Evolutionary conservation across 495 filamentous ascomycete genomes (phyloP), one percentile per base, ranked within the genome.

Genomic region (Cenococcum geophilum): DNA sequence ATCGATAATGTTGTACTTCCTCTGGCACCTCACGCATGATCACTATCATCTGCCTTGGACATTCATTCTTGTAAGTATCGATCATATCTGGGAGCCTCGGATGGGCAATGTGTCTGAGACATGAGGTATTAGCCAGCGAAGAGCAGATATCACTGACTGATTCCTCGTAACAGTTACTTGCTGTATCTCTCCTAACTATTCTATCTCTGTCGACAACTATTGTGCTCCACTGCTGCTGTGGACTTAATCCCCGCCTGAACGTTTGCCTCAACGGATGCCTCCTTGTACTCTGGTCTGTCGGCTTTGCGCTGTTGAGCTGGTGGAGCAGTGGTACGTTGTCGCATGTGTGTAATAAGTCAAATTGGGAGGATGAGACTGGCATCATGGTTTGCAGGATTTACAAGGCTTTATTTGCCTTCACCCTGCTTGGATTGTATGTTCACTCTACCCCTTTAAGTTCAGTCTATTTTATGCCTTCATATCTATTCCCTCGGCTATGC

Each of bases 351-450:
- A 76, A 75, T 21, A 68, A 71, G 5, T 62, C 69, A 36, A 77
- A 77, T 72, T 89, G 84, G 83, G 72, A 75, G 42, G 80, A 79
- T 35, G 75, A 78, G 0, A 79, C 79, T 32, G 84, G 80, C 35
- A 78, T 86, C 52, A 76, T 77, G 67, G 78, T 87, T 43, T 87
- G 85, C 71, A 71, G 81, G 55, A 73, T 79, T 62, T 89, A 86
- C 77, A 89, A 87, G 73, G 77, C 84, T 18, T 74, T 87, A 9
- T 86, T 85, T 72, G 67, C 78, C n/a, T 87, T 89, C 73, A 76
- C 79, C 4, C 70, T 83, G 34, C 53, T 80, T 49, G 83, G 79
- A 35, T 61, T 77, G 64, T 74, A 59, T 14, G 70, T 71, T 6
- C 10, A 35, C 43, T 35, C 34, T 12, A 0, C 34, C n/a, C n/a